Percentiles rank a stretch among this genome's conserved stretches.
These are phyloP conservation scores for Colletotrichum sp. DNA, from an alignment of 2,329 filamentous ascomycete genomes.

Conservation along the genomic window DNA sequence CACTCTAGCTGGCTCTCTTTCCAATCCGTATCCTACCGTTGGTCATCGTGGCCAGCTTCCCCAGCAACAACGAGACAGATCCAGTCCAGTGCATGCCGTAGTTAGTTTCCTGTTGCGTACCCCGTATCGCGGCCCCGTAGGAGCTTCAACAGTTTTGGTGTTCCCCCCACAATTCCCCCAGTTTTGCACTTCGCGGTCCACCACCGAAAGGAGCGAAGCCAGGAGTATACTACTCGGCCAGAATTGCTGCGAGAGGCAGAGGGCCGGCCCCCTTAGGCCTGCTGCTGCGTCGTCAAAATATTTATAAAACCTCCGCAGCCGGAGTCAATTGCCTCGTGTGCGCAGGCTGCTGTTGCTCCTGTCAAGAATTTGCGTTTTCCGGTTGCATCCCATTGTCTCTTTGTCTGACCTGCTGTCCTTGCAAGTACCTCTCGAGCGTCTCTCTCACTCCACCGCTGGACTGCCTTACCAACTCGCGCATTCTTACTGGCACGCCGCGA, in stretches of 20 bases:
- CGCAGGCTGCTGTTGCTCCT: background rate
- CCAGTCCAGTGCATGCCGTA: background rate
- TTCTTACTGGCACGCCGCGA: conserved; percentile 14
- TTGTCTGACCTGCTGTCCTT: background rate
- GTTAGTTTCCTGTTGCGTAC: background rate
- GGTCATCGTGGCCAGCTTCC: background rate
- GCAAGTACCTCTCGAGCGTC: background rate
- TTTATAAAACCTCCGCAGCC: background rate
- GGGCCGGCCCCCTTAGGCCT: background rate
- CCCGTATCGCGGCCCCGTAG: background rate
- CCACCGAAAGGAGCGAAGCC: conserved; percentile 14
- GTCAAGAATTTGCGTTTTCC: background rate
- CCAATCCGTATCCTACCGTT: background rate
- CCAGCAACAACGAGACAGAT: background rate
- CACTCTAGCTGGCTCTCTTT: background rate
- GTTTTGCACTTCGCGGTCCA: conserved; percentile 16
- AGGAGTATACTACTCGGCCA: conserved; percentile 17
- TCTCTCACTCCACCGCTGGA: background rate
- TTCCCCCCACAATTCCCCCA: conserved; percentile 15
- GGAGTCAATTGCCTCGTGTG: background rate
- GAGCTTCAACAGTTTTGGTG: conserved; percentile 2
- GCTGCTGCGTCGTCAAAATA: background rate
- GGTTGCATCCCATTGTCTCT: conserved; percentile 3
- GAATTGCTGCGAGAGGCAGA: conserved; percentile 18
- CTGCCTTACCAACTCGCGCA: conserved; percentile 16